Evolutionary conservation across 2,329 filamentous ascomycete species (phyloP).

Genomic region (Zymoseptoria brevis): DNA sequence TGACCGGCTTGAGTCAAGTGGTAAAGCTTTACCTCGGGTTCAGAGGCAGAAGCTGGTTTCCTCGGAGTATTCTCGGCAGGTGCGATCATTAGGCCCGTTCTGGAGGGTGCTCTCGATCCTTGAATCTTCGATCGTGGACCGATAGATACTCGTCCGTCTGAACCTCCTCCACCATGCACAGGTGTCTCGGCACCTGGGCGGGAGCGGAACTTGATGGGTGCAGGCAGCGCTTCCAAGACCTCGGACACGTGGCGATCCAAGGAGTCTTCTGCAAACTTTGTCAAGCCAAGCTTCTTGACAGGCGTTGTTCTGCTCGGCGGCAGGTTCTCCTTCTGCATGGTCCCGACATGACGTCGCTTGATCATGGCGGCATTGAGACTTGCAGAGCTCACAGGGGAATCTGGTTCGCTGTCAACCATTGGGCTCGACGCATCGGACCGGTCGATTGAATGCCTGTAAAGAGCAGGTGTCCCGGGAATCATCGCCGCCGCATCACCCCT

Average conservation of each 20-base stretch:
- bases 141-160: conserved; percentile 12
- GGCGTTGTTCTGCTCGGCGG: background rate
- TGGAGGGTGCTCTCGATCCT: conserved; percentile 6
- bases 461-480: background rate
- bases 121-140: conserved; percentile 14
- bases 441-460: background rate
- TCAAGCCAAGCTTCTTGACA: background rate
- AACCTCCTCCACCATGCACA: conserved; percentile 5
- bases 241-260: conserved; percentile 47
- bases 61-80: conserved; percentile 30
- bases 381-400: conserved; percentile 16
- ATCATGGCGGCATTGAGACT: conserved; percentile 38
- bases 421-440: background rate
- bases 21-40: conserved; percentile 75
- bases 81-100: conserved; percentile 23
- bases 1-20: conserved; percentile 79
- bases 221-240: conserved; percentile 33
- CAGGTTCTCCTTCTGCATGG: conserved; percentile 3
- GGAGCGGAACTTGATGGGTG: conserved; percentile 65
- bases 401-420: conserved; percentile 1
- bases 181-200: conserved; percentile 39
- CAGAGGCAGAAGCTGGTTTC: conserved; percentile 18
- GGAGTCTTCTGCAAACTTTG: conserved; percentile 31
- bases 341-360: conserved; percentile 30
- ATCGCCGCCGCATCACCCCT: background rate